Evolutionary conservation across 441 rosid genomes (phyloP), one percentile per base, ranked within the genome.

Genomic region (Populus trichocarpa): DNA sequence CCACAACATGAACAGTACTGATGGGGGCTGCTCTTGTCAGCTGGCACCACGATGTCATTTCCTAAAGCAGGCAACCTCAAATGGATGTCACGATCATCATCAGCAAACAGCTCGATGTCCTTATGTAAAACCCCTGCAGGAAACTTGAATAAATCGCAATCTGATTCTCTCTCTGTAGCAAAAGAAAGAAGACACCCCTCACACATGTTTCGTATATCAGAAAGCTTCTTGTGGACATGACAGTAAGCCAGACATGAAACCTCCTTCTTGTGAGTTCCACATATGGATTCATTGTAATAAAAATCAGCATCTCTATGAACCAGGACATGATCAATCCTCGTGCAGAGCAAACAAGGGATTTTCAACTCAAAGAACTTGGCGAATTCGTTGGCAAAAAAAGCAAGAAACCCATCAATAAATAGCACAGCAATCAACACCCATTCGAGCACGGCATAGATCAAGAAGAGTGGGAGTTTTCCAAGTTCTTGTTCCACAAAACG

Each of bases 171-270:
- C 81, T 87, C 88, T 0, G 97, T 89, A 0, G 99, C 98, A 32
- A 95, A 97, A 0, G 99, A 95, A 50, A 97, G 97, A 79, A 97
- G 98, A 74, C 99, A 97, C 7, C 85, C 87, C 72, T 97, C 99
- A 32, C 99, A 97, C 98, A 97, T 90, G 68, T 83, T 82, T 78
- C 84, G 87, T 14, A 97, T 90, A 75, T 97, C 89, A 10, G 99
- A 93, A 80, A 97, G 92, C 83, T 88, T 92, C 86, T 88, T 93
- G 87, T 97, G 99, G 73, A 84, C 82, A 72, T 93, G 97, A 76
- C 99, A 97, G 78, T 85, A 97, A 0, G 99, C 99, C 1, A 95
- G 87, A 79, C 87, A 86, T 13, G 97, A 91, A 67, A 95, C 87
- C 8, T 91, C 90, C 83, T 91, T 97, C 87, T 89, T 90, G 87